Base-by-base conservation (phyloP, 805 yeast species). In the Ogataea sp. region DNA sequence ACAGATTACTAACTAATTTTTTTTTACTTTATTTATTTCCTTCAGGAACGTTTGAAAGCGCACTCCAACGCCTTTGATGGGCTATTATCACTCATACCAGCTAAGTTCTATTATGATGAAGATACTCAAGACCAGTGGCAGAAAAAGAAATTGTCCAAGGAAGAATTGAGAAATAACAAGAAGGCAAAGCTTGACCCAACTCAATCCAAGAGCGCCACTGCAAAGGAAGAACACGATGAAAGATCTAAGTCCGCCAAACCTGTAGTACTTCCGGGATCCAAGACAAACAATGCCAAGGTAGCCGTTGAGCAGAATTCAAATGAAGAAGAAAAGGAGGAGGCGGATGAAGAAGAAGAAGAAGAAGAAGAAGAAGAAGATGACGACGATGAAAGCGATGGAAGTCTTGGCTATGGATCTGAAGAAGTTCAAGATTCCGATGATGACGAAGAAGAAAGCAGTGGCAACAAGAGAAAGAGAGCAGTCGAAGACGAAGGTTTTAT, bases 81-180 rank as follows among this genome's bases (percentile, higher is more conserved):
- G 20, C 67, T 90, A 38, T 67, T 90, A 43, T 86, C 96, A 17
- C 67, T 90, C 59, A 89, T 90, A 42, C 97, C 97, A 3, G 95
- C 97, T 3, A 87, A 88, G 55, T 88, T 83, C 55, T 90, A 90
- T 58, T 88, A 85, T 57, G 96, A 89, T 58, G 96, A 84, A 30
- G 90, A 85, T 42, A 81, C 90, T 2, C 79, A 82, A 51, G 80
- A 81, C 38, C 97, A 90, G 62, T 89, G 97, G 97, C 80, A 81
- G 50, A 82, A 80, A 50, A 84, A 79, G 65, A 86, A 87, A 66
- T 75, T 80, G 61, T 61, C 77, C 24, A 83, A 82, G 50, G 75
- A 71, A 39, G 87, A 85, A 48, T 60, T 68, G 17, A 75, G 68
- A 47, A 68, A 65, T 38, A 78, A 74, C 46, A 83, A 83, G 55